A percentile compares a stretch with the other conserved stretches of the same genome.
phyloP scores from a whole-genome alignment of 805 yeast genomes.

The Candida golubevii region DNA sequence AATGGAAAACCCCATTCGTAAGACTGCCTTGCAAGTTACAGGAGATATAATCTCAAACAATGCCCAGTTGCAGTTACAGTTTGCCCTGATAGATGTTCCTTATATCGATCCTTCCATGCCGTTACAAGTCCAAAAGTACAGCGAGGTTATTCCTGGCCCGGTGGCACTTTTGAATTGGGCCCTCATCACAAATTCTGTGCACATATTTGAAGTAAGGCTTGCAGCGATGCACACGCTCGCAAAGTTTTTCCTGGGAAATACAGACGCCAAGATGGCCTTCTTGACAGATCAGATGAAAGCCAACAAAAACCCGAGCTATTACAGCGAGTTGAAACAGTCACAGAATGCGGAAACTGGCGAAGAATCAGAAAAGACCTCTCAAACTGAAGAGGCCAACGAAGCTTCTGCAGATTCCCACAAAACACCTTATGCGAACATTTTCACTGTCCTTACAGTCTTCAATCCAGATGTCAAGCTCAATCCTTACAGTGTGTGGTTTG shows the following conservation, averaged over 20 bases:
- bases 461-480: constrained; percentile 62
- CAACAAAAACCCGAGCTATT: constrained; percentile 25
- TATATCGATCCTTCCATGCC: constrained; percentile 74
- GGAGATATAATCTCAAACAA: constrained; percentile 74
- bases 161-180: constrained; percentile 81
- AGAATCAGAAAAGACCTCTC: constrained; percentile 1
- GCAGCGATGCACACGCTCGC: constrained; percentile 65
- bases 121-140: constrained; percentile 32
- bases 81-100: constrained; percentile 86
- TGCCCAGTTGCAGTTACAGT: constrained; percentile 59
- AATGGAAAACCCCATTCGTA: constrained; percentile 63
- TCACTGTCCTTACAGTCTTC: constrained; percentile 68
- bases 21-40: constrained; percentile 65
- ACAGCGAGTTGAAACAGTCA: constrained; percentile 11
- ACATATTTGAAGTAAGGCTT: constrained; percentile 73
- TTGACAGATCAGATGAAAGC: constrained; percentile 59
- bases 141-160: constrained; percentile 57
- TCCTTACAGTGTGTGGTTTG: constrained; percentile 86
- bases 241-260: constrained; percentile 64
- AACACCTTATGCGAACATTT: constrained; percentile 54
- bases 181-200: constrained; percentile 72
- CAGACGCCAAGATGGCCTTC: constrained; percentile 57
- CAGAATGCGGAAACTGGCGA: constrained; percentile 6
- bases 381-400: constrained; percentile 1
- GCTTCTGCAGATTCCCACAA: constrained; percentile 5